A percentile compares a stretch with the other conserved stretches of the same genome.
These are phyloP conservation scores for Xylaria sp. DNA, from an alignment of 2,329 filamentous ascomycete species.

Conservation along the genomic window DNA sequence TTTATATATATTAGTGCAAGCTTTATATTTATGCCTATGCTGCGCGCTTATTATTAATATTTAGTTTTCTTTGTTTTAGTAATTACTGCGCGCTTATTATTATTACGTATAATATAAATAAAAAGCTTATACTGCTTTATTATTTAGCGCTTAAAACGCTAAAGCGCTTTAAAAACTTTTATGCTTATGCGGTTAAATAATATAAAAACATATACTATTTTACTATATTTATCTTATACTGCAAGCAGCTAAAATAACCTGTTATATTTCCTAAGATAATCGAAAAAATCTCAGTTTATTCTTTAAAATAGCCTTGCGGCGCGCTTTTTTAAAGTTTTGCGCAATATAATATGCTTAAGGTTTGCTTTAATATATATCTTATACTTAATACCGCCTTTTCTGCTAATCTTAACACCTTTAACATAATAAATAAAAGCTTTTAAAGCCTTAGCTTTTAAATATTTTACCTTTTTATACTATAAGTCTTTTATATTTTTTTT, in stretches of 20 bases:
- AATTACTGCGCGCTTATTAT: slow-evolving; percentile 16
- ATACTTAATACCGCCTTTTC: neutral
- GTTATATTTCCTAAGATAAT: slow-evolving; percentile 3
- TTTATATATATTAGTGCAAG: neutral
- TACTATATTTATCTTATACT: slow-evolving; percentile 8
- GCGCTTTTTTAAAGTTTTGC: neutral
- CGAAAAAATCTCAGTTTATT: neutral
- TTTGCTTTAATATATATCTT: neutral
- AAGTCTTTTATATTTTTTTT: neutral
- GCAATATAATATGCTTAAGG: neutral
- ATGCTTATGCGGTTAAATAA: neutral
- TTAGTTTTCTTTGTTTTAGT: neutral
- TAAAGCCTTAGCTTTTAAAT: neutral
- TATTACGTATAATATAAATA: neutral
- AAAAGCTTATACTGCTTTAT: neutral
- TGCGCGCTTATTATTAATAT: neutral
- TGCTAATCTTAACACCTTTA: neutral
- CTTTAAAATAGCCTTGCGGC: neutral
- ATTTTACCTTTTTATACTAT: neutral
- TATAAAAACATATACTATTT: slow-evolving; percentile 1
- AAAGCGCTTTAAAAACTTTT: too few species aligned
- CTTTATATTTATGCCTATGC: neutral
- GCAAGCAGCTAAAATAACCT: neutral
- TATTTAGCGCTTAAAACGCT: neutral
- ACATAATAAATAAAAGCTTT: neutral